Evolutionary conservation across 2,329 filamentous ascomycete species (phyloP).

Genomic region (Fusarium albosuccineum): DNA sequence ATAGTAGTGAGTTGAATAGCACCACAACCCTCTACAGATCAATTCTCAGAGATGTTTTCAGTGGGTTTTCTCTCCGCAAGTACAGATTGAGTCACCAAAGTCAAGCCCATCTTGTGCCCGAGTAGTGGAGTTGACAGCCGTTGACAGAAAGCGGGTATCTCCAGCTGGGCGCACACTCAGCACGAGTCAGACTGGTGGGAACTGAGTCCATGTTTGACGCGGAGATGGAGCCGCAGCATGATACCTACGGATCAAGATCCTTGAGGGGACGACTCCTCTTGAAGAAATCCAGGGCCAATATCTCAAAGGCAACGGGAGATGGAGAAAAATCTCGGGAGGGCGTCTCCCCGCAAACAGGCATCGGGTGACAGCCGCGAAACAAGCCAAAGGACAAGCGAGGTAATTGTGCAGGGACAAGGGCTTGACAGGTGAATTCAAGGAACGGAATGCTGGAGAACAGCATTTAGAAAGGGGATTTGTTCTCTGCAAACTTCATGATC

Average conservation of each 20-base stretch:
- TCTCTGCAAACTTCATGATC: conserved; percentile 1
- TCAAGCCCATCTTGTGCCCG: neutral
- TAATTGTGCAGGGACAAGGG: neutral
- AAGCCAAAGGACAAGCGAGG: neutral
- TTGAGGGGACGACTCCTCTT: neutral
- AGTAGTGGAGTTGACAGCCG: conserved; percentile 9
- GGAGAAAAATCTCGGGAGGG: neutral
- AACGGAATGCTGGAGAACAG: neutral
- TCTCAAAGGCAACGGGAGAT: neutral
- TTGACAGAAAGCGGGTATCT: neutral
- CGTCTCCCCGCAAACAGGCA: neutral
- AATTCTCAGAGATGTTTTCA: neutral
- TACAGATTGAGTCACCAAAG: conserved; percentile 7
- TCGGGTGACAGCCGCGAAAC: conserved; percentile 4
- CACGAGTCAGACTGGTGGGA: conserved; percentile 18
- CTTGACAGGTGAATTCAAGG: neutral
- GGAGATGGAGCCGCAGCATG: neutral
- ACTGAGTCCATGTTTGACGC: conserved; percentile 9
- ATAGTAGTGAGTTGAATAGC: too few relatives aligned
- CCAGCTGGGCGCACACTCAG: neutral
- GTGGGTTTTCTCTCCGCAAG: neutral
- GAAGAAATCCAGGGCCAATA: neutral
- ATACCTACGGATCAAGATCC: conserved; percentile 1
- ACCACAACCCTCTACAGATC: neutral
- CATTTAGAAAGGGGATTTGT: too few relatives aligned